phyloP scores from a whole-genome alignment of 306 rosid genomes.

The Cicer bijugum region DNA sequence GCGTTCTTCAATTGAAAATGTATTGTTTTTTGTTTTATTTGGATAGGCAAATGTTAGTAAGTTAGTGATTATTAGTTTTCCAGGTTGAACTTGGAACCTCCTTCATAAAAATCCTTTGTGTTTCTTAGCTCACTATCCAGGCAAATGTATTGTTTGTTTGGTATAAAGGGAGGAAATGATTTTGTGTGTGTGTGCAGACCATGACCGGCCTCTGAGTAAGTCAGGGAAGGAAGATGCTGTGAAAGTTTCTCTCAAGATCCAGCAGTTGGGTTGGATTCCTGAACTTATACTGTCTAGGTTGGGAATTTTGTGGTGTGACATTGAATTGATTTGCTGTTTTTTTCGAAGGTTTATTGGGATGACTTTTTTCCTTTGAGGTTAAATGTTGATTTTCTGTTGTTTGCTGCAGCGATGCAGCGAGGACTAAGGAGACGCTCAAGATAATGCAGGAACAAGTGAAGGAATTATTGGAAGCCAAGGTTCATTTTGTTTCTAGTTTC shows the following conservation, averaged over 20 bases:
- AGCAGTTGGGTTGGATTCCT: slow-evolving; percentile 90
- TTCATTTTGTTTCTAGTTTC: slow-evolving; percentile 86
- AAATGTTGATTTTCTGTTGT: slow-evolving; percentile 42
- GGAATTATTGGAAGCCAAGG: slow-evolving; percentile 75
- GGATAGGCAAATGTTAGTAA: too few species aligned
- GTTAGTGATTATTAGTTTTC: too few species aligned
- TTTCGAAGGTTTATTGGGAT: not conserved
- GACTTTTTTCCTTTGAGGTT: slow-evolving; percentile 2
- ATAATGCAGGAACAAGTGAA: slow-evolving; percentile 84
- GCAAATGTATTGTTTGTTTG: slow-evolving; percentile 4
- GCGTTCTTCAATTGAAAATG: too few species aligned
- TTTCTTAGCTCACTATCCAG: too few species aligned
- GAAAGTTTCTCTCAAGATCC: slow-evolving; percentile 70
- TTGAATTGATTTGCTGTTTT: slow-evolving; percentile 30
- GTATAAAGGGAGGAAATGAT: slow-evolving; percentile 23
- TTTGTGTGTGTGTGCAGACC: slow-evolving; percentile 56
- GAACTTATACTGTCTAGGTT: slow-evolving; percentile 90
- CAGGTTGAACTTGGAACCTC: too few species aligned
- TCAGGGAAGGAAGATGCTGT: slow-evolving; percentile 76
- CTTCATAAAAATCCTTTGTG: too few species aligned
- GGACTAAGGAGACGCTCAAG: slow-evolving; percentile 83
- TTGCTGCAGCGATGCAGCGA: slow-evolving; percentile 72
- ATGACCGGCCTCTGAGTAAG: slow-evolving; percentile 91
- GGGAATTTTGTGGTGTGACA: slow-evolving; percentile 38
- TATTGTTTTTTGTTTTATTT: too few species aligned